Base-by-base conservation (phyloP, 345 rosid genomes). In the Corchorus capsularis region DNA sequence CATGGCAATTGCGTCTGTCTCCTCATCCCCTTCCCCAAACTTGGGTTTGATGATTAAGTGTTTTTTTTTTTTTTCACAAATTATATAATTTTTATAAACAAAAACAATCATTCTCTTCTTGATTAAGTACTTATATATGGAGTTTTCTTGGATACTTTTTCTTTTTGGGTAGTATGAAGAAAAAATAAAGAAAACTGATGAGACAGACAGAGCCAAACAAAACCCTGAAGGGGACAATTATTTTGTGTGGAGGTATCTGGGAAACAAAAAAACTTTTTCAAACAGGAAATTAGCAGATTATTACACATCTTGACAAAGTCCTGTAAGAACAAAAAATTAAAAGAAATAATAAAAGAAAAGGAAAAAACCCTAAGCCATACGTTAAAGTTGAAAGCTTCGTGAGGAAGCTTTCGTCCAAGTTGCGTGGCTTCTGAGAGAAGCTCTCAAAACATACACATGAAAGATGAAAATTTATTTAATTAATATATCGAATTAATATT, bases 401-500 rank as follows among this genome's bases (percentile, higher is more conserved):
- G 1, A 47, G 0, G 19, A 81, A 81, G 84, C 27, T 49, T 63
- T 77, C 47, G 5, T 9, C 27, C 5, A 8, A 10, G 72, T 54
- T 63, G 81, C 76, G 76, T 74, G 49, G 78, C 79, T 77, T 78
- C 69, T 32, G 20, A 47, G 64, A 74, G 73, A 81, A 74, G 73
- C 76, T 53, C 5, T 50, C 34, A 2, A 65, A 37, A 49, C 73
- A 16, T 3, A 41, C 63, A 7, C 70, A 11, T 17, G 15, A 59
- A 22, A 59, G 12, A n/a, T 8, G 11, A 1, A 12, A 49, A 49
- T 27, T 27, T 27, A n/a, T n/a, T n/a, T n/a, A n/a, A n/a, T n/a
- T n/a, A 19, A 55, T 17, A 19, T 17, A 19, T 0, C 2, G 3
- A 1, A 6, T 19, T 19, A 20, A 32, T 11, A 50, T 50, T 50